Percentiles rank a stretch among this genome's conserved stretches.
These are phyloP conservation scores for Platanus orientalis DNA, from an alignment of 164 flowering plant genomes.

Conservation along the genomic window DNA sequence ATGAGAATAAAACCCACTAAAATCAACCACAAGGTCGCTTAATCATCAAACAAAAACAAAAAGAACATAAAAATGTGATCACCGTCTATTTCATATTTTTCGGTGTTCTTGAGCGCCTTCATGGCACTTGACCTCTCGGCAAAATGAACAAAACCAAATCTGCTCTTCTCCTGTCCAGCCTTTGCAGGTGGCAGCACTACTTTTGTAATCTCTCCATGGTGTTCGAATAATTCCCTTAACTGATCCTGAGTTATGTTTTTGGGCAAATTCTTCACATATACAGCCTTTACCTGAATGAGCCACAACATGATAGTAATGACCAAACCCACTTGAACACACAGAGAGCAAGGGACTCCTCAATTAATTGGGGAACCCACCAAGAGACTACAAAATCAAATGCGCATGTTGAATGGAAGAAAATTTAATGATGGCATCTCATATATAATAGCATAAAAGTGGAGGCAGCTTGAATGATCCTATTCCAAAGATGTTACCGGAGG, in stretches of 20 bases:
- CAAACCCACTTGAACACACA: neutral
- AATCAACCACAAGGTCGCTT: neutral
- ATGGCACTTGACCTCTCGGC: slow-evolving; percentile 74
- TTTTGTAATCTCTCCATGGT: slow-evolving; percentile 79
- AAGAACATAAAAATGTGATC: neutral
- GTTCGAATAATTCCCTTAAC: slow-evolving; percentile 63
- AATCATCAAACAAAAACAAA: neutral
- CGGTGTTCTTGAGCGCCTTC: slow-evolving; percentile 72
- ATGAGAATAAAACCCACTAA: slow-evolving; percentile 7
- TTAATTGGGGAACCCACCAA: neutral
- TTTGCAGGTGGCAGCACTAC: slow-evolving; percentile 83
- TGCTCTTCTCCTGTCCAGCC: slow-evolving; percentile 63
- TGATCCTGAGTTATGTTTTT: slow-evolving; percentile 59
- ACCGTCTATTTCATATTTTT: slow-evolving; percentile 83
- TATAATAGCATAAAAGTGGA: too few species aligned
- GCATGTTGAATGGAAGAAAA: neutral
- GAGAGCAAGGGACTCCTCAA: neutral
- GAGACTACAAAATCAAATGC: neutral
- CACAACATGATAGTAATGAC: neutral
- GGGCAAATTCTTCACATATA: slow-evolving; percentile 84
- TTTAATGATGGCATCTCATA: too few species aligned
- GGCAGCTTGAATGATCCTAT: too few species aligned
- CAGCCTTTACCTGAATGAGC: slow-evolving; percentile 66
- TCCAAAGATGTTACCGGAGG: too few species aligned
- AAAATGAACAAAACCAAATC: slow-evolving; percentile 87